phyloP scores from a whole-genome alignment of 1,139 yeast genomes.

The Magnusiomyces tetraspermus region DNA sequence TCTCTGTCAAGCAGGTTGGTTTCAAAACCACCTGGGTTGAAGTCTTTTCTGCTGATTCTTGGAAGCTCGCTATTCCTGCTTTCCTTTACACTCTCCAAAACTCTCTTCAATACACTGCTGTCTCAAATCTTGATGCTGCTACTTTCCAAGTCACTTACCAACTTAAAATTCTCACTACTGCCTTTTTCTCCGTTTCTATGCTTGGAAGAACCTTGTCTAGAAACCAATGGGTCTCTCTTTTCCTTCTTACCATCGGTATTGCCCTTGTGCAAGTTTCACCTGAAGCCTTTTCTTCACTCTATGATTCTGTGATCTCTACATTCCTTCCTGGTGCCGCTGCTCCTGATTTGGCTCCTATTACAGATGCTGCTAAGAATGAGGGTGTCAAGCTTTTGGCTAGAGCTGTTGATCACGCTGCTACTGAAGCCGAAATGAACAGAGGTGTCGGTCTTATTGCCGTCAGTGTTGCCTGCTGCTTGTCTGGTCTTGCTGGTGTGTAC shows the following conservation, averaged over 20 bases:
- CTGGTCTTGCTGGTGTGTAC: slow-evolving; percentile 38
- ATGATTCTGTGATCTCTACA: slow-evolving; percentile 14
- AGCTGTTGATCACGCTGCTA: slow-evolving; percentile 10
- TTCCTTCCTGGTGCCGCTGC: slow-evolving; percentile 1
- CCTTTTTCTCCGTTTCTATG: slow-evolving; percentile 37
- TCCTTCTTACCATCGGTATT: slow-evolving; percentile 34
- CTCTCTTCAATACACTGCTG: slow-evolving; percentile 36
- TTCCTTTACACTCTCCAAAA: slow-evolving; percentile 36
- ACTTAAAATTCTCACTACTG: slow-evolving; percentile 37
- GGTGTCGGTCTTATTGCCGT: slow-evolving; percentile 34
- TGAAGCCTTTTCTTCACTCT: slow-evolving; percentile 22
- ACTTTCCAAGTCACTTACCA: slow-evolving; percentile 39
- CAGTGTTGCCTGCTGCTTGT: slow-evolving; percentile 32
- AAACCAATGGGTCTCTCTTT: slow-evolving; percentile 33
- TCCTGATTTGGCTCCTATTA: background rate
- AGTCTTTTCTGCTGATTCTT: slow-evolving; percentile 32
- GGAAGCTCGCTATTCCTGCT: slow-evolving; percentile 37
- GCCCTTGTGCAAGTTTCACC: slow-evolving; percentile 36
- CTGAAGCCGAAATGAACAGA: slow-evolving; percentile 23
- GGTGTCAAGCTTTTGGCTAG: slow-evolving; percentile 1
- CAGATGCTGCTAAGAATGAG: background rate
- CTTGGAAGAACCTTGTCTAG: slow-evolving; percentile 29
- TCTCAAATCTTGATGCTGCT: slow-evolving; percentile 37
- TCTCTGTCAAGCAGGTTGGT: slow-evolving; percentile 25
- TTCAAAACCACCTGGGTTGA: slow-evolving; percentile 22